A percentile compares a stretch with the other conserved stretches of the same genome.
Evolutionary conservation across 768 basidiomycete genomes (phyloP).

Genomic region (Tricholoma matsutake): DNA sequence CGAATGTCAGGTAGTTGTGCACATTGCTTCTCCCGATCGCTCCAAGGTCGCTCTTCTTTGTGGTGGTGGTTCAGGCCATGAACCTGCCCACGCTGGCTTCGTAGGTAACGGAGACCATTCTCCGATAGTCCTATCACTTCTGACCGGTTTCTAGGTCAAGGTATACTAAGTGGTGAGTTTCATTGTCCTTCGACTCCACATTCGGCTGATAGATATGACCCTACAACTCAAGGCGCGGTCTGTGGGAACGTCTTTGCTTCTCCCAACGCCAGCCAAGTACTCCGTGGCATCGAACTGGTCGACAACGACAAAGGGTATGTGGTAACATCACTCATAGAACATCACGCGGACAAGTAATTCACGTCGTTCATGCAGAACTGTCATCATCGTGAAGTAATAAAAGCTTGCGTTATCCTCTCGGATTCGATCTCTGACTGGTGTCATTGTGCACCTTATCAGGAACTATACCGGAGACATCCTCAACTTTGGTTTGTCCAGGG

Average conservation of each 20-base stretch:
- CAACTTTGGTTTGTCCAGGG: conserved; percentile 88
- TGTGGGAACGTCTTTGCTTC: conserved; percentile 90
- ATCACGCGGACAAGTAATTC: not conserved
- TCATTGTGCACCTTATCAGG: conserved; percentile 32
- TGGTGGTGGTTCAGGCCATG: conserved; percentile 88
- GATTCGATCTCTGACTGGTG: not conserved
- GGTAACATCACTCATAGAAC: not conserved
- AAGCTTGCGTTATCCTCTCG: not conserved
- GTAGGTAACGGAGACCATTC: conserved; percentile 54
- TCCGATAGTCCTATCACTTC: not conserved
- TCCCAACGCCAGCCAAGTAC: conserved; percentile 83
- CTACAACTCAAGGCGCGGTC: conserved; percentile 53
- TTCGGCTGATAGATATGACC: not conserved
- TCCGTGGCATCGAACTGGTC: conserved; percentile 73
- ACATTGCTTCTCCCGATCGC: conserved; percentile 51
- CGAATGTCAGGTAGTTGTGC: conserved; percentile 49
- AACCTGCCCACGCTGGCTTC: conserved; percentile 86
- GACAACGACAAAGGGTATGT: conserved; percentile 69
- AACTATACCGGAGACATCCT: conserved; percentile 91
- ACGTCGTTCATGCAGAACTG: conserved; percentile 43
- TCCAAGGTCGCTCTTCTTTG: conserved; percentile 75
- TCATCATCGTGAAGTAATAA: conserved; percentile 78
- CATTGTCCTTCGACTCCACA: not conserved
- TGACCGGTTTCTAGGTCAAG: conserved; percentile 48
- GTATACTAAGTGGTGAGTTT: conserved; percentile 67